Conservation (phyloP, 495 filamentous ascomycete genomes). For the Endocarpon pusillum region DNA sequence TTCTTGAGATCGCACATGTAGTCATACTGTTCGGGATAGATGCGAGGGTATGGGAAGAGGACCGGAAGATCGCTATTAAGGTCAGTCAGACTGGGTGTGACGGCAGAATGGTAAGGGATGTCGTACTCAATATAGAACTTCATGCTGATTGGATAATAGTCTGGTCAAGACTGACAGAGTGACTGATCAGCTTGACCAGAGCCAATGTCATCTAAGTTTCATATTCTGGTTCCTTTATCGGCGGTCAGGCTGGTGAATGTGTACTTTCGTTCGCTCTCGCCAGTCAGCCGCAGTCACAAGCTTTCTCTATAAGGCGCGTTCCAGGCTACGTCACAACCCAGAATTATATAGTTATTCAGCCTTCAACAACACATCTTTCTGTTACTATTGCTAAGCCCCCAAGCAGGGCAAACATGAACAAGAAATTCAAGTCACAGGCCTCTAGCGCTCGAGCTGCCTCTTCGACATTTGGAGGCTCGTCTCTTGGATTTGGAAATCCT, state of each 20-base stretch:
- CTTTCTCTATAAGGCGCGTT: too few species aligned
- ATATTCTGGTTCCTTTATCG: too few species aligned
- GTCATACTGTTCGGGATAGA: constrained; percentile 97
- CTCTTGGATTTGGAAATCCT: constrained; percentile 18
- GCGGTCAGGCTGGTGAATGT: too few species aligned
- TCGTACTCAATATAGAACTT: constrained; percentile 86
- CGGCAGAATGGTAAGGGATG: neutral
- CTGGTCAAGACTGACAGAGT: too few species aligned
- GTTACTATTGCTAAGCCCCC: too few species aligned
- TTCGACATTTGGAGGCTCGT: constrained; percentile 30
- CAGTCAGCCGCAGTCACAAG: too few species aligned
- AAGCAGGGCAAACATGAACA: constrained; percentile 49
- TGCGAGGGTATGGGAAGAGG: constrained; percentile 91
- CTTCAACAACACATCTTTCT: too few species aligned
- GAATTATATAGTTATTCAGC: too few species aligned
- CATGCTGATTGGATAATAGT: constrained; percentile 64
- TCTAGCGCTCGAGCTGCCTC: constrained; percentile 51
- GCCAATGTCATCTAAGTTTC: too few species aligned
- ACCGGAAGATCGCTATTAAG: constrained; percentile 64
- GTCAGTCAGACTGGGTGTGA: constrained; percentile 3
- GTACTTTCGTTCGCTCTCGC: too few species aligned
- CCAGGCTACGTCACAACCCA: too few species aligned
- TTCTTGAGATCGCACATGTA: constrained; percentile 99
- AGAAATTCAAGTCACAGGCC: constrained; percentile 53
- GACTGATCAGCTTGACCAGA: too few species aligned